Conservation (phyloP, 768 basidiomycete species). For the Podaxis sp. region DNA sequence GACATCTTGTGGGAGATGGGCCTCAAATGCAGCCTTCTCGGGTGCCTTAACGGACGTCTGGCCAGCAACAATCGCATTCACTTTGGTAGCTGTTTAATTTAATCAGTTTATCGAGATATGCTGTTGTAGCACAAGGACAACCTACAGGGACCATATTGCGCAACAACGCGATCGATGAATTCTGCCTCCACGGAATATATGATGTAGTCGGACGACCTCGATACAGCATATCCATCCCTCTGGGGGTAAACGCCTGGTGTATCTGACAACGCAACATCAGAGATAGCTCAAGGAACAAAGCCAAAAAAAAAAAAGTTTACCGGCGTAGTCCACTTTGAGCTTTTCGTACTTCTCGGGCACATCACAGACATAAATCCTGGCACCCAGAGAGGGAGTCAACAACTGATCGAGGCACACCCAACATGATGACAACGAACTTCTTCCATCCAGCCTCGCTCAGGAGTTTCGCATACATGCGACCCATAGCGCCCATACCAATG, state of each 20-base stretch:
- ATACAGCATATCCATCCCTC: slow-evolving; percentile 81
- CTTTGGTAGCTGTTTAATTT: slow-evolving; percentile 69
- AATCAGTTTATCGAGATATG: not conserved
- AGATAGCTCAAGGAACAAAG: not conserved
- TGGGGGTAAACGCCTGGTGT: slow-evolving; percentile 63
- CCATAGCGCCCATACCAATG: slow-evolving; percentile 99
- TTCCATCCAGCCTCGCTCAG: slow-evolving; percentile 81
- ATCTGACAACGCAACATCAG: slow-evolving; percentile 28
- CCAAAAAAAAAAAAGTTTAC: slow-evolving; percentile 29
- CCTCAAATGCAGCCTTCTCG: slow-evolving; percentile 86
- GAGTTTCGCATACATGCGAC: slow-evolving; percentile 83
- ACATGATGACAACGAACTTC: slow-evolving; percentile 44
- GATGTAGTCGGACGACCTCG: slow-evolving; percentile 88
- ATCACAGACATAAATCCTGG: slow-evolving; percentile 89
- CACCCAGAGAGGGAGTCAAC: slow-evolving; percentile 6
- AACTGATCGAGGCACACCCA: not conserved
- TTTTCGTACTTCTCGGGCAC: slow-evolving; percentile 66
- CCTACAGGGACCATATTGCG: slow-evolving; percentile 89
- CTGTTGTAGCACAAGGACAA: slow-evolving; percentile 11
- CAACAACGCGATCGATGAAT: slow-evolving; percentile 77
- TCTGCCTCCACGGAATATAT: slow-evolving; percentile 96
- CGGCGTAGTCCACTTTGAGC: slow-evolving; percentile 55
- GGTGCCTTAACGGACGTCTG: slow-evolving; percentile 98
- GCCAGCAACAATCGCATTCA: slow-evolving; percentile 88
- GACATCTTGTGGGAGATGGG: slow-evolving; percentile 78